Percentiles rank a stretch among this genome's conserved stretches.
Evolutionary conservation across 495 filamentous ascomycete species (phyloP).

Genomic region (Bryoglossum gracile): DNA sequence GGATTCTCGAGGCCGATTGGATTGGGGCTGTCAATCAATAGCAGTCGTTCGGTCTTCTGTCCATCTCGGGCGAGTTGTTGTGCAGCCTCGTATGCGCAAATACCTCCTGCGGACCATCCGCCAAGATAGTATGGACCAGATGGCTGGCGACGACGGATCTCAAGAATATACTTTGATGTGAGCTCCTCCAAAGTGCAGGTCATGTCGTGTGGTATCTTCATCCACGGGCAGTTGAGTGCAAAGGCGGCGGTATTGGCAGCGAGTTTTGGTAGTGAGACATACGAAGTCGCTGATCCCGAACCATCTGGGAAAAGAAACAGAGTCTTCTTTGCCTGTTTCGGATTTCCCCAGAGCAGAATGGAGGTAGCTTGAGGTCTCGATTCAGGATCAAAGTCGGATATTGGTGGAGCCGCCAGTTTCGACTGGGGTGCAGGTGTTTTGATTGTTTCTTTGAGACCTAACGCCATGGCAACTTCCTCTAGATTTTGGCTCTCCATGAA

Average conservation of each 20-base stretch:
- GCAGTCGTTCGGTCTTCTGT: constrained; percentile 63
- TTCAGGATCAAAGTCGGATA: no score
- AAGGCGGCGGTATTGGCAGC: constrained; percentile 40
- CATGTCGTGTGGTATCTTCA: constrained; percentile 49
- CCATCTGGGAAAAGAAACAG: constrained; percentile 75
- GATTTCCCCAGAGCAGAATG: constrained; percentile 57
- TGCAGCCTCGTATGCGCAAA: constrained; percentile 81
- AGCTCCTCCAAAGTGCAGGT: constrained; percentile 47
- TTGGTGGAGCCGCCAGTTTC: not conserved
- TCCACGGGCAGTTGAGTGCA: constrained; percentile 61
- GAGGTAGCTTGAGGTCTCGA: constrained; percentile 30
- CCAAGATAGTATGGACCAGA: constrained; percentile 60
- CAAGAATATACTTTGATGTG: constrained; percentile 46
- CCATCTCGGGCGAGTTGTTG: constrained; percentile 60
- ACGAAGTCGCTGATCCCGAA: constrained; percentile 60
- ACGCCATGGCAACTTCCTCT: no score
- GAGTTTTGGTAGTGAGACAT: constrained; percentile 42
- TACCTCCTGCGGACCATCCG: constrained; percentile 84
- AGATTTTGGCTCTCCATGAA: no score
- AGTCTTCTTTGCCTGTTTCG: constrained; percentile 50
- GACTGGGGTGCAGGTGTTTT: no score
- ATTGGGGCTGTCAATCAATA: constrained; percentile 59
- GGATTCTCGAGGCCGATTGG: constrained; percentile 7
- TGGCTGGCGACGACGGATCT: constrained; percentile 57
- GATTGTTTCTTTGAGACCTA: no score